Percentiles rank a stretch among this genome's conserved stretches.
These are phyloP conservation scores for Fusarium pseudograminearum DNA, from an alignment of 2,329 filamentous ascomycete genomes.

Conservation along the genomic window DNA sequence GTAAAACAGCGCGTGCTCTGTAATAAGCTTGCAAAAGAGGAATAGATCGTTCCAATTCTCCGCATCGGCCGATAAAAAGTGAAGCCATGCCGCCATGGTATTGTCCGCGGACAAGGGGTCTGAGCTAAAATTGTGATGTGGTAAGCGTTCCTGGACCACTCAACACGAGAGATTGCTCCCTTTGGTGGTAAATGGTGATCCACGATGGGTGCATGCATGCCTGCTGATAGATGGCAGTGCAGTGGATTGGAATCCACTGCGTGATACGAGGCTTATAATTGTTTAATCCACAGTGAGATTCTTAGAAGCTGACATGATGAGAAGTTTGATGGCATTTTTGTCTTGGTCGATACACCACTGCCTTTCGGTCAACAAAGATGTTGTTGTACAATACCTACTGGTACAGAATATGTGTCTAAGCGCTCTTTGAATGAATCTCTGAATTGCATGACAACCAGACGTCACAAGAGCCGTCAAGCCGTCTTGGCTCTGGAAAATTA, in stretches of 20 bases:
- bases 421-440: neutral
- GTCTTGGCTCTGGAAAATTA: conserved; percentile 35
- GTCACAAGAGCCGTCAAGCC: conserved; percentile 18
- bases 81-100: conserved; percentile 4
- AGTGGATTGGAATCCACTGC: neutral
- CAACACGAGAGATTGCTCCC: conserved; percentile 8
- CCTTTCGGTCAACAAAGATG: neutral
- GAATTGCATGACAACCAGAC: conserved; percentile 1
- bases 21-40: conserved; percentile 1
- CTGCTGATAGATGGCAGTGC: conserved; percentile 35
- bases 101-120: conserved; percentile 1
- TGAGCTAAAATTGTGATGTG: conserved; percentile 8
- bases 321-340: neutral
- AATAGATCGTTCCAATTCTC: neutral
- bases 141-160: conserved; percentile 13
- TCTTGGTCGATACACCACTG: neutral
- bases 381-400: neutral
- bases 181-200: conserved; percentile 14
- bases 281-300: neutral
- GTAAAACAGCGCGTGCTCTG: neutral
- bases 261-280: neutral
- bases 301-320: conserved; percentile 11
- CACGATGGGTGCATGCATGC: conserved; percentile 20
- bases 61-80: conserved; percentile 21
- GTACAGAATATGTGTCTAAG: neutral